Percentiles rank a stretch among this genome's conserved stretches.
phyloP scores from a whole-genome alignment of 129 eudicot genomes.

The Flaveria brownii region DNA sequence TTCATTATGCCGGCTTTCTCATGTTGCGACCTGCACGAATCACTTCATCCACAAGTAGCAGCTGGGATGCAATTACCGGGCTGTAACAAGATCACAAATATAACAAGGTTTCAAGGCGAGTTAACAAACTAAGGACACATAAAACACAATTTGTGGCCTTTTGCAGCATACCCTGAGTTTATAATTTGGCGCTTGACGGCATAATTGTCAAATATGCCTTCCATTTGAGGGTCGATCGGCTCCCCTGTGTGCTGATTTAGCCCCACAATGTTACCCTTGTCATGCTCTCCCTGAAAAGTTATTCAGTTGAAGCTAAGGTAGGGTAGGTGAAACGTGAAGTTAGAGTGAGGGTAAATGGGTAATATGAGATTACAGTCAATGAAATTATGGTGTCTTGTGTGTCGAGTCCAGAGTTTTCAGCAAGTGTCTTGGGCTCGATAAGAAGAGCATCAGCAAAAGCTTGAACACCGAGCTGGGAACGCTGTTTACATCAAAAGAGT shows the following conservation, averaged over 20 bases:
- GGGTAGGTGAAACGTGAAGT: neutral
- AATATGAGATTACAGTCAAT: slow-evolving; percentile 53
- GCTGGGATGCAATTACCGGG: slow-evolving; percentile 81
- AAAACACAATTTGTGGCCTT: neutral
- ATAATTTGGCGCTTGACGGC: slow-evolving; percentile 85
- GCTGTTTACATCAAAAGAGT: slow-evolving; percentile 41
- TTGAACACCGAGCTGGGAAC: slow-evolving; percentile 87
- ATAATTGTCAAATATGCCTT: slow-evolving; percentile 89
- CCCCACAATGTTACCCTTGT: slow-evolving; percentile 76
- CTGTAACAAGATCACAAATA: slow-evolving; percentile 38
- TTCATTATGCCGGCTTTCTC: slow-evolving; percentile 64
- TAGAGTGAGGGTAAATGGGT: neutral
- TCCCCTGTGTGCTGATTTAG: slow-evolving; percentile 80
- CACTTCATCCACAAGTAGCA: slow-evolving; percentile 91
- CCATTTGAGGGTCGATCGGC: slow-evolving; percentile 93
- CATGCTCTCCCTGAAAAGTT: slow-evolving; percentile 74
- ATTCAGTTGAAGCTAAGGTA: neutral
- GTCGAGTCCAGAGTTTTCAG: slow-evolving; percentile 93
- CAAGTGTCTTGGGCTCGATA: slow-evolving; percentile 83
- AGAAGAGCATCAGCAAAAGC: slow-evolving; percentile 95
- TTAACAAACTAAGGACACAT: neutral
- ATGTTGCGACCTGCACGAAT: slow-evolving; percentile 97
- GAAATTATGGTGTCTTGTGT: slow-evolving; percentile 83
- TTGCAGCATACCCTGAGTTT: slow-evolving; percentile 68
- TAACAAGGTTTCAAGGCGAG: neutral